Evolutionary conservation across 805 yeast genomes (phyloP).

Genomic region (Hanseniaspora lindneri): DNA sequence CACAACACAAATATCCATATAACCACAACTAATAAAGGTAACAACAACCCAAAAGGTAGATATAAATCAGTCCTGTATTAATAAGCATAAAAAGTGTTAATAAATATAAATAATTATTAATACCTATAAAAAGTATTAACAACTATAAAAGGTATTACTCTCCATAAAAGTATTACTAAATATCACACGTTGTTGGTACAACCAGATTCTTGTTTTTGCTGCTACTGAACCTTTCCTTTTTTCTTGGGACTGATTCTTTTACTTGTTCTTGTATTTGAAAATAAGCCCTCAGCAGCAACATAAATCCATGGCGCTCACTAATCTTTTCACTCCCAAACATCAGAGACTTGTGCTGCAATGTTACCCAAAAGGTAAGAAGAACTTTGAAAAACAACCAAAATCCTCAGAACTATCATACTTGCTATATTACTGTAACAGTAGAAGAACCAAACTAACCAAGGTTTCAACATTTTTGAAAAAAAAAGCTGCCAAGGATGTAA

Average conservation of each 20-base stretch:
- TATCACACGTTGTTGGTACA: too few species aligned
- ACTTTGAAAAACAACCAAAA: slow-evolving; percentile 74
- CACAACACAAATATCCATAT: too few species aligned
- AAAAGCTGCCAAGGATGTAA: slow-evolving; percentile 49
- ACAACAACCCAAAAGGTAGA: too few species aligned
- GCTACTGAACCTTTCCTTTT: not conserved
- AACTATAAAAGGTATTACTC: too few species aligned
- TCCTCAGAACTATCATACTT: slow-evolving; percentile 82
- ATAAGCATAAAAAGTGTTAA: too few species aligned
- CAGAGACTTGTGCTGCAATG: slow-evolving; percentile 83
- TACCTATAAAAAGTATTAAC: too few species aligned
- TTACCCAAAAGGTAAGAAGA: slow-evolving; percentile 78
- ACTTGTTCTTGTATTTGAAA: not conserved
- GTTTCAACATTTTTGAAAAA: slow-evolving; percentile 59
- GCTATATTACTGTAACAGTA: slow-evolving; percentile 77
- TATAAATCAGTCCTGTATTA: too few species aligned
- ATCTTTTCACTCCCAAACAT: slow-evolving; percentile 61
- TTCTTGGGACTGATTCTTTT: not conserved
- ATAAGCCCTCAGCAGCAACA: not conserved
- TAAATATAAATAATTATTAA: too few species aligned
- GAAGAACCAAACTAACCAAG: slow-evolving; percentile 79
- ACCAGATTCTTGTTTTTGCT: too few species aligned
- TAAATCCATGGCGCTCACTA: slow-evolving; percentile 8
- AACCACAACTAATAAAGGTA: too few species aligned
- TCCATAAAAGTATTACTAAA: too few species aligned